Conservation (phyloP, 805 yeast species). For the Cyberlindnera lachancei region DNA sequence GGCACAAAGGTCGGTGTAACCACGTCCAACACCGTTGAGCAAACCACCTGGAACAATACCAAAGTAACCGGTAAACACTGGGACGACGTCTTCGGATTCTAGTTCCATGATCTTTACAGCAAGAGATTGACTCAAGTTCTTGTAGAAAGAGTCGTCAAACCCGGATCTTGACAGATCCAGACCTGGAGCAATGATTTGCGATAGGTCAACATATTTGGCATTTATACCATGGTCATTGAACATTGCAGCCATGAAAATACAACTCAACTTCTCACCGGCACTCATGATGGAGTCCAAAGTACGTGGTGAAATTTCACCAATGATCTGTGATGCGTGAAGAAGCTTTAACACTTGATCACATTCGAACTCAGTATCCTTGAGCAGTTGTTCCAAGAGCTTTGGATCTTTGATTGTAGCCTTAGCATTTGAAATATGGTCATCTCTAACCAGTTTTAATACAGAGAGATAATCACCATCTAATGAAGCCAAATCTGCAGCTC, state of each 20-base stretch:
- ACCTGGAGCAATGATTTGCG: constrained; percentile 60
- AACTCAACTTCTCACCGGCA: constrained; percentile 87
- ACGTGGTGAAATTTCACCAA: constrained; percentile 86
- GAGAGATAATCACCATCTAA: constrained; percentile 50
- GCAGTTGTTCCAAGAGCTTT: constrained; percentile 43
- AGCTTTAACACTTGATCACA: constrained; percentile 61
- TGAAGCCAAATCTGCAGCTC: constrained; percentile 76
- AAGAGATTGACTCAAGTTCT: constrained; percentile 43
- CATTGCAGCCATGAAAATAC: constrained; percentile 80
- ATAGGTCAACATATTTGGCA: constrained; percentile 73
- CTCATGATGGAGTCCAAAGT: constrained; percentile 88
- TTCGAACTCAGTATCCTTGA: constrained; percentile 55
- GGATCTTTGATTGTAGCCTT: constrained; percentile 36
- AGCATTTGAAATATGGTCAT: constrained; percentile 78
- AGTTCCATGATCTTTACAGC: constrained; percentile 40
- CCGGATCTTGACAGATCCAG: constrained; percentile 45
- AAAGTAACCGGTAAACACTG: constrained; percentile 93
- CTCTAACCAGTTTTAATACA: constrained; percentile 59
- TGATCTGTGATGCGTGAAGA: constrained; percentile 78
- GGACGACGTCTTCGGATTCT: constrained; percentile 43
- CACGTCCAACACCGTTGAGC: constrained; percentile 89
- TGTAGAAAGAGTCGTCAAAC: constrained; percentile 62
- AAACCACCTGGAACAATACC: constrained; percentile 96
- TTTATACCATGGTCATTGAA: constrained; percentile 77
- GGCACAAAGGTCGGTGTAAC: constrained; percentile 96